Percentiles rank a stretch among this genome's conserved stretches.
phyloP scores from a whole-genome alignment of 805 yeast genomes.

The Ogataea degrootiae region DNA sequence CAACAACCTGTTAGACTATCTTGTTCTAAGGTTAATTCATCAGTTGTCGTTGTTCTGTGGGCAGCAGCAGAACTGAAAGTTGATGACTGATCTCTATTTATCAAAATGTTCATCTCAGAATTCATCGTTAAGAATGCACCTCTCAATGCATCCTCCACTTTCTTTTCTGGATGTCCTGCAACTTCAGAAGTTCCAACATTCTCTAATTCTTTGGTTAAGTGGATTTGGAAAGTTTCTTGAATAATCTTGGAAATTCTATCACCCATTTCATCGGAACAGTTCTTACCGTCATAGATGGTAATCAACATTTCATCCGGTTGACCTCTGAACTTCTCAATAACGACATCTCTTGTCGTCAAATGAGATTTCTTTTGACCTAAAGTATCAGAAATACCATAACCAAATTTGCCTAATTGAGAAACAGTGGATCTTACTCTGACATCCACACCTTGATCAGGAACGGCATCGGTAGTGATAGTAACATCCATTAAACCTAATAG shows the following conservation, averaged over 20 bases:
- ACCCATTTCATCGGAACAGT: slow-evolving; percentile 49
- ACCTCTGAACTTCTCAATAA: slow-evolving; percentile 83
- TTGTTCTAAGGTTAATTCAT: slow-evolving; percentile 52
- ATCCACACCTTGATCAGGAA: slow-evolving; percentile 82
- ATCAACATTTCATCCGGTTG: slow-evolving; percentile 75
- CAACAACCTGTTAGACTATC: slow-evolving; percentile 83
- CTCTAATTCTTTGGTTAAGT: slow-evolving; percentile 63
- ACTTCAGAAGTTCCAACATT: slow-evolving; percentile 28
- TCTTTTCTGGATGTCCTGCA: slow-evolving; percentile 39
- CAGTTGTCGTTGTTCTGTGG: slow-evolving; percentile 44
- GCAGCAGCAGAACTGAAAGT: slow-evolving; percentile 43
- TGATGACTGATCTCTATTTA: slow-evolving; percentile 41
- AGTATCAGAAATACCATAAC: slow-evolving; percentile 89
- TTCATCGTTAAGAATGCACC: slow-evolving; percentile 76
- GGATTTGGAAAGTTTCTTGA: slow-evolving; percentile 64
- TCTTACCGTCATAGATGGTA: slow-evolving; percentile 82
- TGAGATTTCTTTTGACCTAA: slow-evolving; percentile 57
- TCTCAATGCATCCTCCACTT: slow-evolving; percentile 71
- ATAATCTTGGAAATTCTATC: slow-evolving; percentile 67
- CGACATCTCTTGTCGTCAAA: slow-evolving; percentile 76
- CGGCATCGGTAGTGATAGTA: slow-evolving; percentile 79
- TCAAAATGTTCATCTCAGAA: slow-evolving; percentile 68
- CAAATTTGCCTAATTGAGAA: slow-evolving; percentile 66
- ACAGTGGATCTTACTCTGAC: slow-evolving; percentile 89
- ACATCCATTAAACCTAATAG: slow-evolving; percentile 92